These are phyloP conservation scores for Dothistroma pini DNA, from an alignment of 2,329 filamentous ascomycete species.

Conservation along the genomic window DNA sequence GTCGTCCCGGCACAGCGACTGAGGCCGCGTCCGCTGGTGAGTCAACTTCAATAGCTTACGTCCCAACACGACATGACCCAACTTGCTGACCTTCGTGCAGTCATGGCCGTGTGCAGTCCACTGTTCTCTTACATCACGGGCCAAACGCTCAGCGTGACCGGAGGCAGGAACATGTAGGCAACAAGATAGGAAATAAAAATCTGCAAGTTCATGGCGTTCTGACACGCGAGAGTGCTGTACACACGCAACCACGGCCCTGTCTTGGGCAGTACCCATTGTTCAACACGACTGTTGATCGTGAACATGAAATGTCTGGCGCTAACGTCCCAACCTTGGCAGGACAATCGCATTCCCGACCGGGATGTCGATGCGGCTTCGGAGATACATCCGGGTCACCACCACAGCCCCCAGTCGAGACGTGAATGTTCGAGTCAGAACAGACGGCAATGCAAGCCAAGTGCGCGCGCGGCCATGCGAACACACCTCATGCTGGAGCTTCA, in stretches of 20 bases:
- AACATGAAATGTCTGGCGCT: not conserved
- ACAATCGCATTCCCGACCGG: not conserved
- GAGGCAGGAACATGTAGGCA: conserved; percentile 61
- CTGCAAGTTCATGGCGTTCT: no score
- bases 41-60: not conserved
- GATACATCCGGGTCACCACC: not conserved
- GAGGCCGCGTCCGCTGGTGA: conserved; percentile 65
- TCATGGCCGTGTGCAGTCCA: conserved; percentile 76
- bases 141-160: conserved; percentile 83
- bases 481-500: no score
- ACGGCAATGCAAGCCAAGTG: no score
- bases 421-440: no score
- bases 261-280: not conserved
- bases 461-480: no score
- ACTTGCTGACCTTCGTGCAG: conserved; percentile 34
- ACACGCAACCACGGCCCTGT: not conserved
- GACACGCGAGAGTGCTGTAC: not conserved
- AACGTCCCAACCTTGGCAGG: not conserved
- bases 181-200: not conserved
- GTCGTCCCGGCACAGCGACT: conserved; percentile 70
- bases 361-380: not conserved
- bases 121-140: conserved; percentile 81
- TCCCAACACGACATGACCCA: no score
- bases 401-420: not conserved
- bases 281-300: not conserved